Conservation (phyloP, 1,284 basidiomycete genomes). For the Microbotryomycetes sp. region DNA sequence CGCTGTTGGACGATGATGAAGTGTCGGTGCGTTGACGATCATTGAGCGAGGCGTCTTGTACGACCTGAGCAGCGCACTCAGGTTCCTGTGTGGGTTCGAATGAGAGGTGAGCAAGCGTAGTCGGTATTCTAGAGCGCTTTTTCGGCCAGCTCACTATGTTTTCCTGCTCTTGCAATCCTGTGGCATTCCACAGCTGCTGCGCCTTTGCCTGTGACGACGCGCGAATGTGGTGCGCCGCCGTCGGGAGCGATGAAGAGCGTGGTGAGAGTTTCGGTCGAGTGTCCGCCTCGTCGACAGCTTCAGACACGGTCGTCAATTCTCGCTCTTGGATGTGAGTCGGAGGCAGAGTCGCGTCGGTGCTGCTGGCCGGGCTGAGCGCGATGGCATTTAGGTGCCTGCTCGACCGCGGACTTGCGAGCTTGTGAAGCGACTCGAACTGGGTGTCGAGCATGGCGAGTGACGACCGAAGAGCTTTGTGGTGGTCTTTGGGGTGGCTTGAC, state of each 20-base stretch:
- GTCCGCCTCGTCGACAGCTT: too few relatives aligned
- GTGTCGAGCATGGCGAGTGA: neutral
- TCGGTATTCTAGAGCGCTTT: too few relatives aligned
- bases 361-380: too few relatives aligned
- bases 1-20: neutral
- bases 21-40: neutral
- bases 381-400: too few relatives aligned
- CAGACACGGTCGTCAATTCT: too few relatives aligned
- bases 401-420: neutral
- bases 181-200: neutral
- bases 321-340: too few relatives aligned
- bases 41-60: too few relatives aligned
- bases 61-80: too few relatives aligned
- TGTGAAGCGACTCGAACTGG: neutral
- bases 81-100: too few relatives aligned
- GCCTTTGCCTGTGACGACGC: neutral
- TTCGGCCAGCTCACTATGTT: neutral
- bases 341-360: too few relatives aligned
- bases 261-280: neutral
- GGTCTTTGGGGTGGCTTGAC: neutral
- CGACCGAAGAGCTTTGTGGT: neutral
- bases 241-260: neutral
- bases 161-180: neutral
- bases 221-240: neutral
- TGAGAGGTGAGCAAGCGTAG: too few relatives aligned